Base-by-base conservation (phyloP, 2,329 filamentous ascomycete species). In the Elsinoe ampelina region DNA sequence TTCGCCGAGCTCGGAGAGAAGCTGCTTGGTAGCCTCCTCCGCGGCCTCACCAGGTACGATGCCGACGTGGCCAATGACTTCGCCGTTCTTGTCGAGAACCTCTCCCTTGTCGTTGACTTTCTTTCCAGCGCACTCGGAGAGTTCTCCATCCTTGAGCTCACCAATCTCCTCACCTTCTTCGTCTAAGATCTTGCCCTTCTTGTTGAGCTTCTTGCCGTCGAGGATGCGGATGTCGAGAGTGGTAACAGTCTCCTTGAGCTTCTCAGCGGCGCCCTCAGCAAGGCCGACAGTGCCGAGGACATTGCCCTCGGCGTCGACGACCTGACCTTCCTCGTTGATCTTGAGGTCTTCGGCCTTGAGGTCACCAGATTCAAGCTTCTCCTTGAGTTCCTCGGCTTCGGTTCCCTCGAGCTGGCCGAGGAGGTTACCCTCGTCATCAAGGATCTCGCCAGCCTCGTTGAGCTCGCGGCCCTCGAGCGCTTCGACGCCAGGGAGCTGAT, bases 141-240 rank as follows among this genome's bases (percentile, higher is more conserved):
- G 58, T 35, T 77, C 75, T 39, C 75, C 75, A 38, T 77, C 74
- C 55, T 67, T 70, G 52, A 78, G 71, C 66, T 77, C 72, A 39
- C 75, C 75, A 61, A 78, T 76, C 62, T 74, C 72, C 60, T 78
- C 75, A 22, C 75, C 75, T 52, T 78, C 75, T 42, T 74, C 72
- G 58, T 77, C 73, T 47, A 78, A 71, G 55, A 78, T 69, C 68
- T 76, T 75, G 68, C 75, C 75, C 70, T 80, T 80, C 71, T 80
- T 80, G 70, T 80, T 80, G 68, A 80, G 73, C 67, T 79, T 79
- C 55, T 76, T 71, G 63, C 78, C 75, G 64, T 80, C 70, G 48
- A 79, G 63, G 63, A 77, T 77, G 57, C 74, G 70, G 42, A 75
- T 66, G 60, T 77, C 75, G 42, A 76, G 69, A 51, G 64, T 59